Conservation (phyloP, 2,329 filamentous ascomycete species). For the Reticulascus tulasneorum region DNA sequence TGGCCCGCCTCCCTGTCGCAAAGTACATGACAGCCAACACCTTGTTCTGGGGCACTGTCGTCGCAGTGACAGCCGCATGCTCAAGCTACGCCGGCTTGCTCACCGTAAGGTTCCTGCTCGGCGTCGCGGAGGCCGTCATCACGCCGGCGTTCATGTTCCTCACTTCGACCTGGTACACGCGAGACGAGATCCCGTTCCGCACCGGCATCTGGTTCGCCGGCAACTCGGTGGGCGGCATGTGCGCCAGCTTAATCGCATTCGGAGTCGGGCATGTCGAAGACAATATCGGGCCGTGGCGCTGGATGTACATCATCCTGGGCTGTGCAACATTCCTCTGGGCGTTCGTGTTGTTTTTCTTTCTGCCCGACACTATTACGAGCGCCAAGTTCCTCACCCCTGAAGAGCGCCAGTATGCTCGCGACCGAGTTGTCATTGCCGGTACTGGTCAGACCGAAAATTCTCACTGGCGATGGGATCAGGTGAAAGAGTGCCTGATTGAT, state of each 20-base stretch:
- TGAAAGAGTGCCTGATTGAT: conserved; percentile 49
- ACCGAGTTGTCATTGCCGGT: conserved; percentile 44
- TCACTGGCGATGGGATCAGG: conserved; percentile 47
- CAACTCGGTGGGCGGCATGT: conserved; percentile 43
- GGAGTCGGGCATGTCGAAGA: conserved; percentile 50
- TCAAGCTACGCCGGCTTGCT: conserved; percentile 45
- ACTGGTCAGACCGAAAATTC: conserved; percentile 47
- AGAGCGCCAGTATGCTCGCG: conserved; percentile 44
- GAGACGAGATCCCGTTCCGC: conserved; percentile 50
- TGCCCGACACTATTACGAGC: conserved; percentile 50
- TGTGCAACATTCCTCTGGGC: conserved; percentile 47
- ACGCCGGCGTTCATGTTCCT: conserved; percentile 53
- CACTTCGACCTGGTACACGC: conserved; percentile 53
- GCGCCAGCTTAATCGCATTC: conserved; percentile 49
- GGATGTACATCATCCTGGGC: conserved; percentile 56
- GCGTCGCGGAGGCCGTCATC: conserved; percentile 51
- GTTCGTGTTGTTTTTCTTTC: conserved; percentile 40
- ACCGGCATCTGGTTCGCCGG: conserved; percentile 55
- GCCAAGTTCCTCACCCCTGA: conserved; percentile 54
- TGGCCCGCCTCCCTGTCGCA: conserved; percentile 42
- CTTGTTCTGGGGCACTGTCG: conserved; percentile 46
- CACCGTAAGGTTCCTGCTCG: conserved; percentile 48
- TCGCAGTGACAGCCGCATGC: conserved; percentile 41
- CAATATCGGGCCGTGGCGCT: conserved; percentile 46
- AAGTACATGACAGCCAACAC: conserved; percentile 45